phyloP scores from a whole-genome alignment of 768 basidiomycete species.

The Mycena indigotica region DNA sequence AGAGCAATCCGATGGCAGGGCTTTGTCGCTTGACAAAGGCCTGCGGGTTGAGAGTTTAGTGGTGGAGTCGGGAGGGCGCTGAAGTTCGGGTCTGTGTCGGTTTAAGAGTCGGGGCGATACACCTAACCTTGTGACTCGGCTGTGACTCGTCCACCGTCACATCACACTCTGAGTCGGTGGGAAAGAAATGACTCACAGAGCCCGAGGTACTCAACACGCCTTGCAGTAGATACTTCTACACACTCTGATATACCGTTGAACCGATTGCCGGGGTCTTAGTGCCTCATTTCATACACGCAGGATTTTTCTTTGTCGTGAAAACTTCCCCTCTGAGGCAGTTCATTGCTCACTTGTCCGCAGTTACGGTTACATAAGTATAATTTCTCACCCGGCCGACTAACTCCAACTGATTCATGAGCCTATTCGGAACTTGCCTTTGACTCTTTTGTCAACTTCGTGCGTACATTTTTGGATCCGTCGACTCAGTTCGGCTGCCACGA shows the following conservation, averaged over 20 bases:
- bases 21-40: conserved; percentile 24
- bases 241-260: neutral
- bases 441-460: neutral
- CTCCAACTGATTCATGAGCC: neutral
- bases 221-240: neutral
- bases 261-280: too few relatives aligned
- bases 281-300: too few relatives aligned
- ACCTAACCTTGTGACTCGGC: neutral
- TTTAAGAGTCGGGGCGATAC: neutral
- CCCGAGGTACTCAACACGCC: neutral
- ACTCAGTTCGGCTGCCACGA: neutral
- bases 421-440: neutral
- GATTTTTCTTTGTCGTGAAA: neutral
- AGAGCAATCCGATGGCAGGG: conserved; percentile 23
- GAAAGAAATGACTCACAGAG: too few relatives aligned
- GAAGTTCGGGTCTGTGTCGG: neutral
- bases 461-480: neutral
- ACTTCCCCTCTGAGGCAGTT: neutral
- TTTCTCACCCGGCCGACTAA: neutral
- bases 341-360: neutral
- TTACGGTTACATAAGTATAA: neutral
- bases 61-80: conserved; percentile 5
- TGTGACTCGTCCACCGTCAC: neutral
- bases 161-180: too few relatives aligned
- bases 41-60: conserved; percentile 10